phyloP scores from a whole-genome alignment of 345 rosid species.

The Eucalyptus cloeziana region DNA sequence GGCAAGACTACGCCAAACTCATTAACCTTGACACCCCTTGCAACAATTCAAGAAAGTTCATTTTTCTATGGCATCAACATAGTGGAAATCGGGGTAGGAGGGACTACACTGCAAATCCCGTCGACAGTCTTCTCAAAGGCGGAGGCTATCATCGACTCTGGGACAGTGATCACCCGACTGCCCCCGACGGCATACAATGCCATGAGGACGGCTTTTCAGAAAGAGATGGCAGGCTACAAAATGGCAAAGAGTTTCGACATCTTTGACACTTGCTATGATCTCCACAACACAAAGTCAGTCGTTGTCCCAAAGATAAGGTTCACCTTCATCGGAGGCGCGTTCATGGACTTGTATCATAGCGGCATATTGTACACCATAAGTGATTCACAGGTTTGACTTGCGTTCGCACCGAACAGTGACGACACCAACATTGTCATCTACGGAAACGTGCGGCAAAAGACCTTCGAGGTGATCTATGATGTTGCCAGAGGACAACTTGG shows the following conservation, averaged over 20 bases:
- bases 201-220: slow-evolving; percentile 48
- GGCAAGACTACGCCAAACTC: not conserved
- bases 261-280: slow-evolving; percentile 77
- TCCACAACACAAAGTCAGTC: slow-evolving; percentile 50
- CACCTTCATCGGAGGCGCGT: slow-evolving; percentile 59
- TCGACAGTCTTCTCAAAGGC: not conserved
- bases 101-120: not conserved
- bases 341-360: not conserved
- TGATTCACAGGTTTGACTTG: slow-evolving; percentile 73
- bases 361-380: slow-evolving; percentile 29
- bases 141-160: slow-evolving; percentile 50
- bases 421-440: slow-evolving; percentile 51
- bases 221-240: slow-evolving; percentile 27
- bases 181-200: slow-evolving; percentile 62
- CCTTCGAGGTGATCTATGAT: slow-evolving; percentile 74
- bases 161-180: slow-evolving; percentile 73
- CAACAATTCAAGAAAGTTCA: not conserved
- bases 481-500: slow-evolving; percentile 50
- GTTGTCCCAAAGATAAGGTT: slow-evolving; percentile 75
- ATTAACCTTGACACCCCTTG: not conserved
- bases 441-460: slow-evolving; percentile 79
- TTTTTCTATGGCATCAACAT: not conserved
- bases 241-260: slow-evolving; percentile 49
- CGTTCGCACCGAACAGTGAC: slow-evolving; percentile 51
- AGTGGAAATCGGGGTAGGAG: not conserved